phyloP scores from a whole-genome alignment of 2,329 filamentous ascomycete species.

The Fusarium burgessii region DNA sequence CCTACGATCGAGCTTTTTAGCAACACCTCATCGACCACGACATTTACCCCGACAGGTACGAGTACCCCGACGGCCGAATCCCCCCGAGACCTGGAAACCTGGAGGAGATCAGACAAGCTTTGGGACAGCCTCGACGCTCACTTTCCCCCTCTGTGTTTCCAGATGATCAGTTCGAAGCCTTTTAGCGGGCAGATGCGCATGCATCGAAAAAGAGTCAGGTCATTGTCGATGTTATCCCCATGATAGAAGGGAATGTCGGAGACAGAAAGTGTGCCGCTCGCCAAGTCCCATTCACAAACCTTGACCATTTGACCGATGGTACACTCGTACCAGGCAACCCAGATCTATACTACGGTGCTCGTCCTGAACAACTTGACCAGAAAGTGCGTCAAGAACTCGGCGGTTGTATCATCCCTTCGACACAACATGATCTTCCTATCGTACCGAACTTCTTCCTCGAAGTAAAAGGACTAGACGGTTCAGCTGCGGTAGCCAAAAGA shows the following conservation, averaged over 20 bases:
- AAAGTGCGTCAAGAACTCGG: slow-evolving; percentile 43
- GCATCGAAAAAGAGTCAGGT: slow-evolving; percentile 38
- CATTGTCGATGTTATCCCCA: slow-evolving; percentile 48
- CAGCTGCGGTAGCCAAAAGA: no score
- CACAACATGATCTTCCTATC: slow-evolving; percentile 34
- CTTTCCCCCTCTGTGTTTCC: no score
- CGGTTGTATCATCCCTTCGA: slow-evolving; percentile 51
- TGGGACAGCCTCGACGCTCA: no score
- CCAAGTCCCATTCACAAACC: slow-evolving; percentile 51
- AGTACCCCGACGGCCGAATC: no score
- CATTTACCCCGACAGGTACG: no score
- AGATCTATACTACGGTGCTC: slow-evolving; percentile 52
- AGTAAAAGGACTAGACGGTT: no score
- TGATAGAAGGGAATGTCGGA: slow-evolving; percentile 36
- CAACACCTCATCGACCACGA: no score
- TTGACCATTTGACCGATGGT: slow-evolving; percentile 52
- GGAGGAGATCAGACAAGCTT: no score
- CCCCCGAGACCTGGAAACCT: no score
- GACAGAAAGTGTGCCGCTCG: slow-evolving; percentile 42
- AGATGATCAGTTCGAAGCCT: no score
- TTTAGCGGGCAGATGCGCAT: no score
- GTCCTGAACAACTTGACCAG: slow-evolving; percentile 47
- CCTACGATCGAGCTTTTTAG: neutral
- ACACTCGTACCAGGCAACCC: slow-evolving; percentile 48
- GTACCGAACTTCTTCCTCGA: no score